A percentile compares a stretch with the other conserved stretches of the same genome.
Evolutionary conservation across 495 filamentous ascomycete genomes (phyloP).

Genomic region (Sordaria brevicollis): DNA sequence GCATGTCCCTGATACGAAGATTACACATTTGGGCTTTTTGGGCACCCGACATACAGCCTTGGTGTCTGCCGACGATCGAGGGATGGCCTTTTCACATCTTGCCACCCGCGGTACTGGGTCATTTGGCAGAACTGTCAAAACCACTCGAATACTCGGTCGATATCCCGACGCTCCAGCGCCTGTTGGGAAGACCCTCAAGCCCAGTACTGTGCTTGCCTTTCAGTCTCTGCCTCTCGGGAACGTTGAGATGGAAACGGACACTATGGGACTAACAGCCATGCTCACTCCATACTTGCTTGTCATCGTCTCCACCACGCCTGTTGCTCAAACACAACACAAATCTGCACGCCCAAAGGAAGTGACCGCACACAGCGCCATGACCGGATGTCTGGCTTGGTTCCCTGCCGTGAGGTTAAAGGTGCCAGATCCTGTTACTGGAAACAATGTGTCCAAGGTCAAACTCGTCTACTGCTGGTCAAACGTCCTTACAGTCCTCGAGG

Average conservation of each 20-base stretch:
- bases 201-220: slow-evolving; percentile 91
- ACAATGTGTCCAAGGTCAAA: slow-evolving; percentile 60
- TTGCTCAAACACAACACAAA: slow-evolving; percentile 95
- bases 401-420: slow-evolving; percentile 87
- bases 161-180: slow-evolving; percentile 60
- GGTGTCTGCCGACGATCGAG: slow-evolving; percentile 91
- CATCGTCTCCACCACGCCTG: slow-evolving; percentile 89
- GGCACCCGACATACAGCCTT: slow-evolving; percentile 89
- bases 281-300: slow-evolving; percentile 92
- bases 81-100: slow-evolving; percentile 97
- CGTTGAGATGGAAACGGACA: slow-evolving; percentile 76
- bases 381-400: slow-evolving; percentile 93
- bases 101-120: slow-evolving; percentile 85
- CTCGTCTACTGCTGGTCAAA: slow-evolving; percentile 99
- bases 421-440: slow-evolving; percentile 45
- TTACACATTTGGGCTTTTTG: slow-evolving; percentile 90
- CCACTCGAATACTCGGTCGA: slow-evolving; percentile 78
- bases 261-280: slow-evolving; percentile 86
- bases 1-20: slow-evolving; percentile 62
- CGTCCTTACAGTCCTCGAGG: slow-evolving; percentile 80
- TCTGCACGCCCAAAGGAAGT: slow-evolving; percentile 81
- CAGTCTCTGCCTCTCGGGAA: slow-evolving; percentile 85
- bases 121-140: slow-evolving; percentile 76
- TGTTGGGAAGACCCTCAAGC: slow-evolving; percentile 59
- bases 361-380: slow-evolving; percentile 79